phyloP scores from a whole-genome alignment of 2,329 filamentous ascomycete genomes.

The Colletotrichum euphorbiae region DNA sequence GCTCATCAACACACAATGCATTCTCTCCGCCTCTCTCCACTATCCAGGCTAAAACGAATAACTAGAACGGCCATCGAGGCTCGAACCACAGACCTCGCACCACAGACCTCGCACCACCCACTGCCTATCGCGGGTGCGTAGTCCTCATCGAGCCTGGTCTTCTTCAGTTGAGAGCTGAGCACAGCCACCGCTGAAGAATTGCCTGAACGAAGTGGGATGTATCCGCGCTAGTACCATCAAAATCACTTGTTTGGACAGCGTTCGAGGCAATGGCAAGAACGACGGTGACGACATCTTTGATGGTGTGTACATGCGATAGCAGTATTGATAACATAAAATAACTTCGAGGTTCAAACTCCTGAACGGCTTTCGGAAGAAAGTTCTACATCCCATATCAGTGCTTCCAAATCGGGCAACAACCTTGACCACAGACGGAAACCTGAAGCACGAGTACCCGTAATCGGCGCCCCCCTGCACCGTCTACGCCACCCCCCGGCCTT shows the following conservation, averaged over 20 bases:
- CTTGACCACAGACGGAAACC: neutral
- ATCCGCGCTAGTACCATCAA: too few relatives aligned
- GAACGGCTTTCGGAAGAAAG: too few relatives aligned
- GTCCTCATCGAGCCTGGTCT: slow-evolving; percentile 16
- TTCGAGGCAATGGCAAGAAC: too few relatives aligned
- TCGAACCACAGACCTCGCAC: slow-evolving; percentile 26
- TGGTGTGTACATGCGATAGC: too few relatives aligned
- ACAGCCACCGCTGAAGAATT: slow-evolving; percentile 32
- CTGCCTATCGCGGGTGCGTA: slow-evolving; percentile 22
- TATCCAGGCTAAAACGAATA: slow-evolving; percentile 32
- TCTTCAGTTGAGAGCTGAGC: slow-evolving; percentile 21
- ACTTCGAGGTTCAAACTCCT: too few relatives aligned
- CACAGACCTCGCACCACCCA: slow-evolving; percentile 24
- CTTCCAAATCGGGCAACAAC: neutral
- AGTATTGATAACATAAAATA: too few relatives aligned
- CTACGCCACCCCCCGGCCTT: too few relatives aligned
- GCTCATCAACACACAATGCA: neutral
- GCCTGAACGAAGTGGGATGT: neutral
- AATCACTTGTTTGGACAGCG: too few relatives aligned
- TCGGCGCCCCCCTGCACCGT: too few relatives aligned
- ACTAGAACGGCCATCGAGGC: neutral
- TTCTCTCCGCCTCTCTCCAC: slow-evolving; percentile 5
- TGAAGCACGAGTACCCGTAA: too few relatives aligned
- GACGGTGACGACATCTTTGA: too few relatives aligned
- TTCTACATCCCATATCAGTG: too few relatives aligned